Evolutionary conservation across 192 early-diverging fungal genomes (phyloP), one percentile per base, ranked within the genome.

Genomic region (Backusella liffmaniae): DNA sequence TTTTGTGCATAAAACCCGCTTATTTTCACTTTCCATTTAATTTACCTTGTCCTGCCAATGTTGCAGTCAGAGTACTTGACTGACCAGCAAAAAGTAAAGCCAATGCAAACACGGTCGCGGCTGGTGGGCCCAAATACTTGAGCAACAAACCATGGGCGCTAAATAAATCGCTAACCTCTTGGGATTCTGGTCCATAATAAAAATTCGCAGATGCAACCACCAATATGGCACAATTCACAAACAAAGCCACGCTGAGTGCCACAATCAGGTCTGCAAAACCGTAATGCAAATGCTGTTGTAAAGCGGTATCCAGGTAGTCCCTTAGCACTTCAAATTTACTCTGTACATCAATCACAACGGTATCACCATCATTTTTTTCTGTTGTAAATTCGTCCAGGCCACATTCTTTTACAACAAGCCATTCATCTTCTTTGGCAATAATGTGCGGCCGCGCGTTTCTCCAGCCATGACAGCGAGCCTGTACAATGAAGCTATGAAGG

Each of bases 11-110:
- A 49, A 49, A 49, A 21, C 18, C 46, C 46, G 46, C 46, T 49
- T 49, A 5, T n/a, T 16, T 16, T 49, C n/a, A 7, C 5, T 16
- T 5, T 16, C 67, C 37, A 53, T 56, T 29, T 23, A 44, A 16
- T 44, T 12, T 73, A 73, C 56, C 72, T 79, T 95, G 93, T 32
- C 94, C 94, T 5, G 94, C 94, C 76, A 96, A 78, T 16, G 94
- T 96, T 1, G 92, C 94, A 8, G 94, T 95, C 34, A 96, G 84
- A 7, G 94, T 93, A 8, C 90, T 90, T 12, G 83, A 87, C 79
- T 95, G 93, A n/a, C 94, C 94, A 8, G 93, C 85, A 78, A 88
- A 87, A 62, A 96, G 79, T 29, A 96, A 80, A 5, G 92, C 94
- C 10, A 94, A 72, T 7, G 94, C 93, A 87, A 95, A 96, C 15